phyloP scores from a whole-genome alignment of 2,329 filamentous ascomycete species.

The Apiospora sp. region DNA sequence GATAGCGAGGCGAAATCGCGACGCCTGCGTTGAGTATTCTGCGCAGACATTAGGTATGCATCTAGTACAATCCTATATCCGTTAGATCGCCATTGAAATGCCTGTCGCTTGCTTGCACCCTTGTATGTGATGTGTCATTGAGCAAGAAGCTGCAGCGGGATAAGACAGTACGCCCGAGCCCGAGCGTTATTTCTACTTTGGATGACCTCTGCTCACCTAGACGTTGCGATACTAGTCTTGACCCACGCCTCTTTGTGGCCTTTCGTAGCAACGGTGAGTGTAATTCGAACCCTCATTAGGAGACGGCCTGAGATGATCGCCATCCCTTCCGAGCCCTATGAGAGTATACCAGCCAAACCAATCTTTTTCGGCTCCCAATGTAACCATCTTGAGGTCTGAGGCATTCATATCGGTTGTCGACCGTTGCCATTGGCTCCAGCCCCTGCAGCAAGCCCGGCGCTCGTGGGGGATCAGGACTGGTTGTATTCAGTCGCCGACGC shows the following conservation, averaged over 20 bases:
- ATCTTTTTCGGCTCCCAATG: no score
- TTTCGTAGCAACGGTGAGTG: not conserved
- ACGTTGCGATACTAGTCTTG: not conserved
- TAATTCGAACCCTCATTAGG: no score
- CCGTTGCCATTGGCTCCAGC: no score
- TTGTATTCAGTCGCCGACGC: not conserved
- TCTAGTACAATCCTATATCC: not conserved
- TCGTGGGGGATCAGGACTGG: no score
- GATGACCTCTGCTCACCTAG: not conserved
- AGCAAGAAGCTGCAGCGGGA: not conserved
- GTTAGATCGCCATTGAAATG: no score
- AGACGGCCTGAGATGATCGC: no score
- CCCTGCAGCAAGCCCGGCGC: no score
- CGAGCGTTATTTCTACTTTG: no score
- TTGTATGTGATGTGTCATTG: not conserved
- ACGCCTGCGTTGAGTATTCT: not conserved
- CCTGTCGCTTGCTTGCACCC: not conserved
- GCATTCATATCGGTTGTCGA: no score
- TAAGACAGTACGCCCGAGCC: not conserved
- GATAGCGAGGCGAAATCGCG: not conserved
- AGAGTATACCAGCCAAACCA: no score
- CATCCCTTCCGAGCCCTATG: no score
- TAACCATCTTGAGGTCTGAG: no score
- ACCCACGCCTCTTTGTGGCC: not conserved
- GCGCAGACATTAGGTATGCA: not conserved